phyloP scores from a whole-genome alignment of 2,329 filamentous ascomycete species.

The Ustilaginoidea virens region DNA sequence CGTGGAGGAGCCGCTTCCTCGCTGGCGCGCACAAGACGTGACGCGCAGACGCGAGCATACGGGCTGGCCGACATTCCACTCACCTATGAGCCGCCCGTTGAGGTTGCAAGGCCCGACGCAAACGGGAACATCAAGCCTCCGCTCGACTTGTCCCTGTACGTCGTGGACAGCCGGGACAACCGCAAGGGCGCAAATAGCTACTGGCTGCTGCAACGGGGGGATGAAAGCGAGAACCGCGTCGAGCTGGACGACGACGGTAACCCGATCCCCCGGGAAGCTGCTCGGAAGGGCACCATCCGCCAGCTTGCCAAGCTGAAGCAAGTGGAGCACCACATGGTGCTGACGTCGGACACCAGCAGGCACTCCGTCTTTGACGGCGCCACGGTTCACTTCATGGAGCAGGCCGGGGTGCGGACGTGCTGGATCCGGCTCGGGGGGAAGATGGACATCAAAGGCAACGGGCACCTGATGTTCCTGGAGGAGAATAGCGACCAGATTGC shows the following conservation, averaged over 20 bases:
- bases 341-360: slow-evolving; percentile 37
- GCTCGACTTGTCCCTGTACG: background rate
- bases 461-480: slow-evolving; percentile 39
- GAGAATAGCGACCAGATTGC: slow-evolving; percentile 31
- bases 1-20: background rate
- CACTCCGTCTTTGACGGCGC: slow-evolving; percentile 40
- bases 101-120: too few species aligned
- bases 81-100: slow-evolving; percentile 22
- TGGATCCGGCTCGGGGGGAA: too few species aligned
- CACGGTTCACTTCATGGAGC: slow-evolving; percentile 32
- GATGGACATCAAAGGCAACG: slow-evolving; percentile 36
- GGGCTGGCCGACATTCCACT: slow-evolving; percentile 26
- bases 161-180: too few species aligned
- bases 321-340: slow-evolving; percentile 27
- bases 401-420: slow-evolving; percentile 31
- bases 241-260: background rate
- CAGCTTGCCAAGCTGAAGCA: slow-evolving; percentile 30
- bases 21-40: slow-evolving; percentile 10
- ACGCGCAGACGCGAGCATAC: slow-evolving; percentile 17
- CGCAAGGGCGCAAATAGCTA: too few species aligned
- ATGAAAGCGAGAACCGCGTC: background rate
- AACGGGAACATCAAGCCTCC: background rate
- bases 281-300: slow-evolving; percentile 11
- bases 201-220: background rate
- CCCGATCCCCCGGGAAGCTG: background rate